Conservation (phyloP, 2,329 filamentous ascomycete genomes). For the Pseudogymnoascus sp. region DNA sequence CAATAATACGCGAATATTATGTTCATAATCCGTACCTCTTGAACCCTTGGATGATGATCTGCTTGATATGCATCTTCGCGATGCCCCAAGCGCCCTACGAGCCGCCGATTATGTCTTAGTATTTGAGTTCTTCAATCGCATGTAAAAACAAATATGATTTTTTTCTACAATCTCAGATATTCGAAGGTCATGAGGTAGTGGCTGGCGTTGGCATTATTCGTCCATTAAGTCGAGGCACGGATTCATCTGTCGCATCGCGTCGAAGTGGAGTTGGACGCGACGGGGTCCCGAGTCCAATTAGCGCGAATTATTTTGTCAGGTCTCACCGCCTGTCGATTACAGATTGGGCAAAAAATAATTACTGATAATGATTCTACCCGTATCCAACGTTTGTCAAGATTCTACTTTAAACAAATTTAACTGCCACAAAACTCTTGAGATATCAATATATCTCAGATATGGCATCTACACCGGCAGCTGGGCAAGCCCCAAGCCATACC, state of each 20-base stretch:
- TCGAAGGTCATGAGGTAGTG: neutral
- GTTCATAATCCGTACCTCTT: slow-evolving; percentile 64
- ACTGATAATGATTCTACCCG: slow-evolving; percentile 1
- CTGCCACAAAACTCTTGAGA: neutral
- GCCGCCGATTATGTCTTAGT: neutral
- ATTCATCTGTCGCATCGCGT: slow-evolving; percentile 10
- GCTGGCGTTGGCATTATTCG: slow-evolving; percentile 5
- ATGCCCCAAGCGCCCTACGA: slow-evolving; percentile 1
- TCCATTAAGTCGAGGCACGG: slow-evolving; percentile 7
- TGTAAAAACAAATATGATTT: neutral
- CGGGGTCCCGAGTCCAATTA: slow-evolving; percentile 4
- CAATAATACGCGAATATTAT: slow-evolving; percentile 15
- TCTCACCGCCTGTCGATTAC: slow-evolving; percentile 9
- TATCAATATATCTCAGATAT: slow-evolving; percentile 3
- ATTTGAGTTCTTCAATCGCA: neutral
- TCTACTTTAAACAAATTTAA: neutral
- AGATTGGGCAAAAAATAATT: slow-evolving; percentile 11
- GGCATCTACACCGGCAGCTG: slow-evolving; percentile 32
- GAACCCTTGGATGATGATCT: slow-evolving; percentile 99
- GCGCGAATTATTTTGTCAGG: slow-evolving; percentile 7
- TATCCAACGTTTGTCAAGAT: neutral
- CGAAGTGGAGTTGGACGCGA: slow-evolving; percentile 9
- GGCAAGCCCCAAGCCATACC: slow-evolving; percentile 36
- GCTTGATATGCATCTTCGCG: slow-evolving; percentile 87
- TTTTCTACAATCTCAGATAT: neutral